Evolutionary conservation across 768 basidiomycete genomes (phyloP).

Genomic region (Candolleomyces eurysporus): DNA sequence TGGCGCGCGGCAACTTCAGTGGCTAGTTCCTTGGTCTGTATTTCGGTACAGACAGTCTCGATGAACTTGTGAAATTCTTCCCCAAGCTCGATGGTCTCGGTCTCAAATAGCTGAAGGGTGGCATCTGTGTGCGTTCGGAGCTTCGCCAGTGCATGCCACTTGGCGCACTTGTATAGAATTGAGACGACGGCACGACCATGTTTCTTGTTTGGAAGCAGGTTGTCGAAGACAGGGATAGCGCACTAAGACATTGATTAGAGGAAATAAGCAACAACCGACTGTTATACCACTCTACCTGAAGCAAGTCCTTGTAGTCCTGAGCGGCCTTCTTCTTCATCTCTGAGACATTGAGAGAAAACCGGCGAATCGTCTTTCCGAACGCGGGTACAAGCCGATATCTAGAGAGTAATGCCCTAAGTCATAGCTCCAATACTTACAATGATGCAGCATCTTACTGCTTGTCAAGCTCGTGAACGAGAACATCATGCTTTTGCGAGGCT

Average conservation of each 20-base stretch:
- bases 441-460: not conserved
- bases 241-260: constrained; percentile 20
- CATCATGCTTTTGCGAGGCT: constrained; percentile 16
- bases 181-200: constrained; percentile 11
- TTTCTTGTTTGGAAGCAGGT: constrained; percentile 21
- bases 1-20: constrained; percentile 31
- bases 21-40: constrained; percentile 35
- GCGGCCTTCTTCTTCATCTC: constrained; percentile 31
- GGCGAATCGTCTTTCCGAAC: constrained; percentile 28
- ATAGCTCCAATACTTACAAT: not conserved
- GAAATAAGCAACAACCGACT: too few relatives aligned
- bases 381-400: constrained; percentile 23
- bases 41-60: constrained; percentile 20
- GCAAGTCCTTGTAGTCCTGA: constrained; percentile 35
- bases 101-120: constrained; percentile 22
- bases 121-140: constrained; percentile 28
- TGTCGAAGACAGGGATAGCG: constrained; percentile 35
- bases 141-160: constrained; percentile 36
- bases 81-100: constrained; percentile 26
- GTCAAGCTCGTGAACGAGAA: constrained; percentile 13
- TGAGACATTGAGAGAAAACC: constrained; percentile 27
- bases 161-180: constrained; percentile 21
- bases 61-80: constrained; percentile 29
- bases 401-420: not conserved
- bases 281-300: constrained; percentile 27